Percentiles rank a stretch among this genome's conserved stretches.
Conservation (phyloP, 352 stramenopile genomes). For the Pythium pectinolyticum region DNA sequence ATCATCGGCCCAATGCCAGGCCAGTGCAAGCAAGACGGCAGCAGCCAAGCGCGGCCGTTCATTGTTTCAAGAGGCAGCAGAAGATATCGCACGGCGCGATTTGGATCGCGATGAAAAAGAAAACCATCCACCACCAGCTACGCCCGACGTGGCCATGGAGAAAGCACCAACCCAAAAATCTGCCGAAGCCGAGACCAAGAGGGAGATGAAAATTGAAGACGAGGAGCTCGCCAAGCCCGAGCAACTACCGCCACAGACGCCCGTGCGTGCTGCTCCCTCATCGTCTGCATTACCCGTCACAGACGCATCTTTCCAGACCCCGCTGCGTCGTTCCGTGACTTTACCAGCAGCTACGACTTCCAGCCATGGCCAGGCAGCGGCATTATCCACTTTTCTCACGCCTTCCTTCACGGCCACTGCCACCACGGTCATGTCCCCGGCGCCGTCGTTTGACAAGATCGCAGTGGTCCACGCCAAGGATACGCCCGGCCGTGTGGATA, state of each 20-base stretch:
- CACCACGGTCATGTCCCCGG: conserved; percentile 48
- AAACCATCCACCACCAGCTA: background rate
- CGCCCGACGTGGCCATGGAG: background rate
- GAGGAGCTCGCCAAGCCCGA: conserved; percentile 2
- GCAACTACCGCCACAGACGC: conserved; percentile 18
- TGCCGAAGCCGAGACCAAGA: background rate
- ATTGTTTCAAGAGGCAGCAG: conserved; percentile 17
- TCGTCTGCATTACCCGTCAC: background rate
- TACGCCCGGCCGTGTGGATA: conserved; percentile 59
- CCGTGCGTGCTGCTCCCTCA: conserved; percentile 4
- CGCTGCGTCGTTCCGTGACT: conserved; percentile 36
- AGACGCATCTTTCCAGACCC: conserved; percentile 44
- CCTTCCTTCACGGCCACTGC: background rate
- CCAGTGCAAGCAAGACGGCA: background rate
- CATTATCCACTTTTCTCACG: too few relatives aligned
- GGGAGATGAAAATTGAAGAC: conserved; percentile 1
- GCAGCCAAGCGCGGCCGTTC: conserved; percentile 3
- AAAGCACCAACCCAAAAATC: too few relatives aligned
- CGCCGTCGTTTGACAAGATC: conserved; percentile 65
- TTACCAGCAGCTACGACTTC: background rate
- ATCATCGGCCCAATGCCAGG: background rate
- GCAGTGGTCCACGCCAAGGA: conserved; percentile 45
- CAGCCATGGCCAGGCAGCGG: background rate
- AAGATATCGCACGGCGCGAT: conserved; percentile 12
- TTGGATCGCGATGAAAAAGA: background rate